Base-by-base conservation (phyloP, 163 green algal species). In the Scenedesmus sp. region DNA sequence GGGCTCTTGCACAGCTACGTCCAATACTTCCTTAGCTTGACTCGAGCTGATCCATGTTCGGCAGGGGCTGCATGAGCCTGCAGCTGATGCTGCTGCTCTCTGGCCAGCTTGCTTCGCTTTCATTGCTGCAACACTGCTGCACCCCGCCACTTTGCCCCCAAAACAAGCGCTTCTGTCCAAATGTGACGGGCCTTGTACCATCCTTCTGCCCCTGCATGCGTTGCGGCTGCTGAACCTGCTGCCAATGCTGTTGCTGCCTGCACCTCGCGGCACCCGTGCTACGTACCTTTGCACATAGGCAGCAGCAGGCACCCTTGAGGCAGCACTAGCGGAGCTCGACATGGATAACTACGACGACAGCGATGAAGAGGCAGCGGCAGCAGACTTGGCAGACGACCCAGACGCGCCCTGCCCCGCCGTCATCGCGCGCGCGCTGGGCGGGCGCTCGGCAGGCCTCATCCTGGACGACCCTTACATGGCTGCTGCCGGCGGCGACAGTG, bases 281-380 rank as follows among this genome's bases (percentile, higher is more conserved):
- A n/a, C 13, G 10, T 40, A 7, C 87, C 61, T 59, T 83, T 35
- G 51, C 85, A 80, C 68, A 30, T 30, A 83, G 76, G 72, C 88
- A 90, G 82, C 91, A 24, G 81, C 85, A 20, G 91, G 89, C 33
- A 33, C 49, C 35, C 85, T 99, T 33, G 96, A 97, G 12, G 93
- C 92, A 2, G 96, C 95, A 0, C 92, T 99, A 89, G 95, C 94
- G 9, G 96, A 99, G 92, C 94, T 99, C 16, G 95, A 99, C 91
- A 99, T 99, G 97, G 97, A 99, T 13, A 88, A 96, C 73, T 99
- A 99, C 73, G 97, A 98, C 37, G 94, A 95, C 49, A 93, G 94
- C 1, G 94, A 96, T 49, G 96, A 96, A 24, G 95, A 92, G 6
- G 93, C 92, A 18, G 93, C 79, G 73, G 72, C 44, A 43, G 83